Conservation (phyloP, 1,139 yeast genomes). For the Blastobotrys ciferrii region DNA sequence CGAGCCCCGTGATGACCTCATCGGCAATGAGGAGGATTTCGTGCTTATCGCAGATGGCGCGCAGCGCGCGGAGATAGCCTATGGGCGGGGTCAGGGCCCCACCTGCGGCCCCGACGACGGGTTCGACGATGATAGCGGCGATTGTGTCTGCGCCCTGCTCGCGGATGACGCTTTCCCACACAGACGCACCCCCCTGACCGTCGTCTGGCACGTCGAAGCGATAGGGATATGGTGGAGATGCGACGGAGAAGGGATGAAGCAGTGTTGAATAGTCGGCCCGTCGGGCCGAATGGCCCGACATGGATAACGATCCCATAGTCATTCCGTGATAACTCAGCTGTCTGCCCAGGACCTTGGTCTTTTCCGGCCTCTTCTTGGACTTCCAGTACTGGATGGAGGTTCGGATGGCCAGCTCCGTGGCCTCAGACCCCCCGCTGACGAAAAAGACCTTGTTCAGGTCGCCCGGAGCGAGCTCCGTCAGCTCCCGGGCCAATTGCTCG, state of each 20-base stretch:
- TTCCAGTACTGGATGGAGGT: neutral
- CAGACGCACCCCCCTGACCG: neutral
- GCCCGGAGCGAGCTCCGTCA: neutral
- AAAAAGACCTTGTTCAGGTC: neutral
- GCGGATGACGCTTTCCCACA: neutral
- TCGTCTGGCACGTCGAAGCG: neutral
- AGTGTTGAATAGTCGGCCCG: neutral
- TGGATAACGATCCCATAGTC: neutral
- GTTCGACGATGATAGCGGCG: neutral
- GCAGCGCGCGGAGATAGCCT: neutral
- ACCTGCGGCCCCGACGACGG: neutral
- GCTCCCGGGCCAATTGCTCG: neutral
- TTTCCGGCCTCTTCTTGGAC: neutral
- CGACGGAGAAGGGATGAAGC: neutral
- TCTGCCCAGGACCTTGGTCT: neutral
- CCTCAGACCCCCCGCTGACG: neutral
- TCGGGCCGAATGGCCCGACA: neutral
- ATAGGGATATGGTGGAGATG: neutral
- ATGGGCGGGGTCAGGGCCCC: neutral
- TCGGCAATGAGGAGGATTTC: neutral
- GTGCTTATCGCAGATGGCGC: neutral
- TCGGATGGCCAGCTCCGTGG: neutral
- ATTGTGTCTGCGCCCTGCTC: neutral
- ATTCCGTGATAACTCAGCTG: neutral
- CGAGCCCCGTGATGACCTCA: neutral